Conservation (phyloP, 1,284 basidiomycete species). For the Inonotus hispidus region DNA sequence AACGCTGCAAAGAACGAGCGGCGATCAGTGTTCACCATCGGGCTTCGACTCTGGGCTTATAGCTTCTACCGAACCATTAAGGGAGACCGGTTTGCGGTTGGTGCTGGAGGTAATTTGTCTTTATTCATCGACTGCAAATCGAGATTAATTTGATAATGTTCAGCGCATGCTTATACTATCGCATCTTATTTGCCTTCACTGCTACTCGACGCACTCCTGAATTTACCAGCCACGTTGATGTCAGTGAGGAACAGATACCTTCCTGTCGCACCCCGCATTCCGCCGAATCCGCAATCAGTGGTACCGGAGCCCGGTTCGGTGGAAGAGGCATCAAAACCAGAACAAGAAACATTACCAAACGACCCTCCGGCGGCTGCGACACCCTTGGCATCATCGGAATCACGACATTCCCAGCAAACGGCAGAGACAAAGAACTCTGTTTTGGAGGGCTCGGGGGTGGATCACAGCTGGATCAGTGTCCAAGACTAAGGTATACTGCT, state of each 20-base stretch:
- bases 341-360: not conserved
- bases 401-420: slow-evolving; percentile 64
- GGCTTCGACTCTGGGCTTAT: slow-evolving; percentile 35
- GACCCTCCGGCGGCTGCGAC: not conserved
- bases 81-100: slow-evolving; percentile 61
- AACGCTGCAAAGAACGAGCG: slow-evolving; percentile 39
- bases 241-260: slow-evolving; percentile 54
- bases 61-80: slow-evolving; percentile 46
- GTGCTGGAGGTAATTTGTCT: slow-evolving; percentile 59
- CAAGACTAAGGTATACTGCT: slow-evolving; percentile 15
- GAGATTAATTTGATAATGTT: not conserved
- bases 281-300: slow-evolving; percentile 22
- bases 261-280: slow-evolving; percentile 39
- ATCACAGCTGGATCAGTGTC: slow-evolving; percentile 66
- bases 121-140: not conserved
- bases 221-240: slow-evolving; percentile 59
- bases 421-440: slow-evolving; percentile 48
- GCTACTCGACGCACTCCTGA: slow-evolving; percentile 60
- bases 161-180: slow-evolving; percentile 28
- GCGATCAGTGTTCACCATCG: slow-evolving; percentile 35
- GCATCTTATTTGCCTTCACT: slow-evolving; percentile 64
- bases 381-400: slow-evolving; percentile 39
- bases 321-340: not conserved
- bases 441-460: slow-evolving; percentile 33
- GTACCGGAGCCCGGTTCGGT: slow-evolving; percentile 20